Evolutionary conservation across 108 stramenopile species (phyloP), one percentile per base, ranked within the genome.

Genomic region (Pelagomonas calceolata): DNA sequence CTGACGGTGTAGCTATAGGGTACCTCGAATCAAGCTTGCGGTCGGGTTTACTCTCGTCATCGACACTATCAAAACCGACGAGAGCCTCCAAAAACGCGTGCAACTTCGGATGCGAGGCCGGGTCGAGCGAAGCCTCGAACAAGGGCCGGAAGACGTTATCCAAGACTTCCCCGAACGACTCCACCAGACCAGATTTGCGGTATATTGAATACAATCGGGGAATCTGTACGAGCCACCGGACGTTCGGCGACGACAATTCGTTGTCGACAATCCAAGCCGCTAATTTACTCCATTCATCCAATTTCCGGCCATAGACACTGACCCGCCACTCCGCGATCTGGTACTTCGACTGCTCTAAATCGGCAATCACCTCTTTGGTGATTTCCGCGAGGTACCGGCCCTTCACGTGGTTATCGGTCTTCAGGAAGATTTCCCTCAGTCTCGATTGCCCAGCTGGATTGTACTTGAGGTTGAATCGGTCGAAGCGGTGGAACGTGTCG

Each of bases 391-490:
- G 92, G 81, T 90, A 93, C 32, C 88, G 79, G 21, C 93, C 91
- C 39, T 87, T 79, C 64, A 91, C 89, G 67, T 79, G 74, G 79
- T 99, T 99, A 73, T 90, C 91, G 4, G 92, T 91, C 83, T 99
- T 99, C 39, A 99, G 84, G 75, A 99, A 99, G 31, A 99, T 98
- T 68, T 94, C 90, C n/a, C 99, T 66, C 90, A 99, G 90, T 63
- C 95, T 90, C 16, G 90, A 90, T 87, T 97, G 88, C 0, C 94
- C 89, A 60, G 96, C 95, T 12, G 99, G 99, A 71, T 92, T 93
- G 84, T 98, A 98, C 79, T 99, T 98, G 63, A 84, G 75, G 83
- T 99, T 99, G 83, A 99, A 99, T 67, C 98, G 95, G 78, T 99
- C 99, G 82, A 98, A 99, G 43, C 97, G 81, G 66, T 97, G 96